A percentile compares a stretch with the other conserved stretches of the same genome.
These are phyloP conservation scores for Gossypium schwendimanii DNA, from an alignment of 441 rosid genomes.

Conservation along the genomic window DNA sequence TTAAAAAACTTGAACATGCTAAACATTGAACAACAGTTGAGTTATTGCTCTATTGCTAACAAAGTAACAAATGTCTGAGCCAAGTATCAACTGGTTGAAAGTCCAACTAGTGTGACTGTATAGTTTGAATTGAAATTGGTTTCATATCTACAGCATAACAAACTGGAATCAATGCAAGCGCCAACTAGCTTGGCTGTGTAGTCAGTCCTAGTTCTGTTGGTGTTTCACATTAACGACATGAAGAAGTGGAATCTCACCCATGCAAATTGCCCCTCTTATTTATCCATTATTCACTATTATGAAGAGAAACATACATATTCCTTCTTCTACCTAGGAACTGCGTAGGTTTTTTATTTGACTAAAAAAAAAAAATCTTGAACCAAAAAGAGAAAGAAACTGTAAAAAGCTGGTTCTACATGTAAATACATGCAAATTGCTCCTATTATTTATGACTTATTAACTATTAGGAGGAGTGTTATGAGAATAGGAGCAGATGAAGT, in stretches of 20 bases:
- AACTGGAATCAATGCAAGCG: neutral
- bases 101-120: neutral
- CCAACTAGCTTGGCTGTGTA: neutral
- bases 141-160: neutral
- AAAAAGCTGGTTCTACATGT: conserved; percentile 1
- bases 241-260: neutral
- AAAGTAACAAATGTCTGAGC: neutral
- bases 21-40: neutral
- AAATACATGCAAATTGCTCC: neutral
- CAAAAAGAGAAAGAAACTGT: neutral
- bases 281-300: neutral
- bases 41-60: neutral
- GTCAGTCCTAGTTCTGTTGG: neutral
- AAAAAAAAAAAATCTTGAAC: neutral
- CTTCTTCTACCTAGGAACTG: neutral
- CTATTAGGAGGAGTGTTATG: neutral
- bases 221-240: neutral
- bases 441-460: no score
- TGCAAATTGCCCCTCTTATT: neutral
- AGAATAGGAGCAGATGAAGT: neutral
- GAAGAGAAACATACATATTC: neutral
- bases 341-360: neutral
- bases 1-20: neutral
- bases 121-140: neutral
- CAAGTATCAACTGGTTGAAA: neutral